Evolutionary conservation across 257 asterid species (phyloP).

Genomic region (Jasminum sambac): DNA sequence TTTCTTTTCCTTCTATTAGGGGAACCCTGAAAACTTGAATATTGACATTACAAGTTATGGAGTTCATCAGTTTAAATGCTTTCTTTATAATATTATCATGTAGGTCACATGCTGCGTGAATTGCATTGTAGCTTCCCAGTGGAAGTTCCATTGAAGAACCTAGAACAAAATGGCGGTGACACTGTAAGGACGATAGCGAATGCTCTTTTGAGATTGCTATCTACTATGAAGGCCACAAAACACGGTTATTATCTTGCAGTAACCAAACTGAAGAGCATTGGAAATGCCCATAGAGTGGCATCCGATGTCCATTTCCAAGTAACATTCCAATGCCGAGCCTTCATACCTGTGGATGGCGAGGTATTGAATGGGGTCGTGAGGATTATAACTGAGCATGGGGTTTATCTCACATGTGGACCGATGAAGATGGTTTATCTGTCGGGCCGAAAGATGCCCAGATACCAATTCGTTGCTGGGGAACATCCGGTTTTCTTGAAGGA

Average conservation of each 20-base stretch:
- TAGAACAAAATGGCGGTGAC: conserved; percentile 31
- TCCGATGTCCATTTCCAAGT: conserved; percentile 49
- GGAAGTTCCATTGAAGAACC: conserved; percentile 35
- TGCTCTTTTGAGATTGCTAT: conserved; percentile 43
- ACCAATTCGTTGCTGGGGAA: conserved; percentile 38
- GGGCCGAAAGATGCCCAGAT: conserved; percentile 50
- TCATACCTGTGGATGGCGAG: conserved; percentile 66
- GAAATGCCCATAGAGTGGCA: conserved; percentile 32
- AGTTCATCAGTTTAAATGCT: not conserved
- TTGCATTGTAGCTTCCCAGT: conserved; percentile 31
- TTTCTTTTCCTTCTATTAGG: not conserved
- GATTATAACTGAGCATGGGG: conserved; percentile 36
- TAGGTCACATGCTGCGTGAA: conserved; percentile 52
- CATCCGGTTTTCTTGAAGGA: conserved; percentile 35
- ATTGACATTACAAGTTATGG: not conserved
- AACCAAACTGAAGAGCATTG: conserved; percentile 60
- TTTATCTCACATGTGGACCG: conserved; percentile 76
- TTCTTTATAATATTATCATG: conserved; percentile 18
- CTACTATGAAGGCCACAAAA: conserved; percentile 35
- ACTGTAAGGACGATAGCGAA: conserved; percentile 38
- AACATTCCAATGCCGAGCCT: conserved; percentile 44
- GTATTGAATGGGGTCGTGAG: conserved; percentile 57
- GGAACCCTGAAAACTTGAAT: not conserved
- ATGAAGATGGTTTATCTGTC: conserved; percentile 60
- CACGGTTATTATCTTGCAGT: conserved; percentile 66